These are phyloP conservation scores for Pyrenophora graminea DNA, from an alignment of 2,329 filamentous ascomycete species.

Conservation along the genomic window DNA sequence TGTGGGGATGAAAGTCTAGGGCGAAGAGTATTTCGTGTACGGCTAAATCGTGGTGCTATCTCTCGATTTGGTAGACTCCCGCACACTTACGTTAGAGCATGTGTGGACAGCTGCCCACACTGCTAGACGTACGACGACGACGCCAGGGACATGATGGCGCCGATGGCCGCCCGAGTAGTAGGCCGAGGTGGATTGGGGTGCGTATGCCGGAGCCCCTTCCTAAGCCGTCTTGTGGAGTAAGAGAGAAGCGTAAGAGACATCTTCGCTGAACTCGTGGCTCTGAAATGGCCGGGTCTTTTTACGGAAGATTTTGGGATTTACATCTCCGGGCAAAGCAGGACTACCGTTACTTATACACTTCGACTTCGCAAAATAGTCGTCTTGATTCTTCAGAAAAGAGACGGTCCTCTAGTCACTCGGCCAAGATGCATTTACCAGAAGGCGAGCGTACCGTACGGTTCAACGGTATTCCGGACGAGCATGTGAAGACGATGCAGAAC, in stretches of 20 bases:
- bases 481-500: conserved; percentile 19
- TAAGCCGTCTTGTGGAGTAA: conserved; percentile 18
- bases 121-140: neutral
- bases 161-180: conserved; percentile 18
- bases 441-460: conserved; percentile 23
- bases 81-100: conserved; percentile 25
- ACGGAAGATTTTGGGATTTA: conserved; percentile 24
- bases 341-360: conserved; percentile 7
- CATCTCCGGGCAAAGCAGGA: conserved; percentile 12
- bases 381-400: conserved; percentile 5
- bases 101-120: conserved; percentile 5
- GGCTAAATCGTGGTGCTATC: conserved; percentile 25
- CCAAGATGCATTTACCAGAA: conserved; percentile 29
- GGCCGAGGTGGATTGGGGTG: conserved; percentile 7
- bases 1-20: conserved; percentile 18
- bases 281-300: conserved; percentile 29
- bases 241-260: conserved; percentile 18
- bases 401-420: conserved; percentile 2
- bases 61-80: conserved; percentile 3
- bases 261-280: conserved; percentile 12
- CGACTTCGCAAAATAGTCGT: conserved; percentile 1
- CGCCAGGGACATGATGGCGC: conserved; percentile 22
- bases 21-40: conserved; percentile 22
- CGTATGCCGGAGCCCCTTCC: conserved; percentile 17
- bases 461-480: conserved; percentile 17